Evolutionary conservation across 305 asterid species (phyloP).

Genomic region (Solanum hybrid): DNA sequence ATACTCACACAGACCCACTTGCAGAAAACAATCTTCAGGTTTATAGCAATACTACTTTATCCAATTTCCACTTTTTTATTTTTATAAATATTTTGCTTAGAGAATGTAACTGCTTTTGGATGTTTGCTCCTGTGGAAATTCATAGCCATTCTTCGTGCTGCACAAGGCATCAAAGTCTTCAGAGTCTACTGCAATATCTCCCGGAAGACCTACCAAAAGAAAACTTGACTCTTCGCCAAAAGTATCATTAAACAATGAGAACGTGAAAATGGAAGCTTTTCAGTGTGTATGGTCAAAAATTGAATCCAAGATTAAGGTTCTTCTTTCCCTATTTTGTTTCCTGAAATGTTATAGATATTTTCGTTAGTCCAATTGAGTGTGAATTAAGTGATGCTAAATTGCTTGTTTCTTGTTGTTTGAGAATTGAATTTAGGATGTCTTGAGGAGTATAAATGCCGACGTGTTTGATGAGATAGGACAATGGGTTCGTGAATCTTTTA

Average conservation of each 20-base stretch:
- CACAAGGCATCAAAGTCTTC: constrained; percentile 48
- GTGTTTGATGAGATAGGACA: constrained; percentile 51
- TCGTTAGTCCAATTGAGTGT: not conserved
- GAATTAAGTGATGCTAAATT: not conserved
- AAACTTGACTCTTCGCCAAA: constrained; percentile 5
- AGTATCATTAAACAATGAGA: constrained; percentile 10
- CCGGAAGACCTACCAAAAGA: constrained; percentile 38
- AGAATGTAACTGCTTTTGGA: not conserved
- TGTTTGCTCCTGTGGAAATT: constrained; percentile 2
- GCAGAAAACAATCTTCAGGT: constrained; percentile 46
- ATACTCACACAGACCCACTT: constrained; percentile 7
- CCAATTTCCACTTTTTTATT: not conserved
- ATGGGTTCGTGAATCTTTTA: constrained; percentile 65
- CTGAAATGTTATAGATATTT: not conserved
- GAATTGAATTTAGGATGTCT: constrained; percentile 44
- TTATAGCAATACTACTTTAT: not conserved
- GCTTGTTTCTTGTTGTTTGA: not conserved
- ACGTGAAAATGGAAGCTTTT: constrained; percentile 43
- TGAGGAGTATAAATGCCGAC: constrained; percentile 46
- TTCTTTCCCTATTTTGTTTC: not conserved
- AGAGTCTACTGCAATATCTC: constrained; percentile 19
- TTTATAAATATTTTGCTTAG: not conserved
- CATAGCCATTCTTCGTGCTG: constrained; percentile 73
- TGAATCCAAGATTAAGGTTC: constrained; percentile 58
- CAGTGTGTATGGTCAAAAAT: constrained; percentile 51